These are phyloP conservation scores for Arthrinium phaeospermum DNA, from an alignment of 2,329 filamentous ascomycete species.

Conservation along the genomic window DNA sequence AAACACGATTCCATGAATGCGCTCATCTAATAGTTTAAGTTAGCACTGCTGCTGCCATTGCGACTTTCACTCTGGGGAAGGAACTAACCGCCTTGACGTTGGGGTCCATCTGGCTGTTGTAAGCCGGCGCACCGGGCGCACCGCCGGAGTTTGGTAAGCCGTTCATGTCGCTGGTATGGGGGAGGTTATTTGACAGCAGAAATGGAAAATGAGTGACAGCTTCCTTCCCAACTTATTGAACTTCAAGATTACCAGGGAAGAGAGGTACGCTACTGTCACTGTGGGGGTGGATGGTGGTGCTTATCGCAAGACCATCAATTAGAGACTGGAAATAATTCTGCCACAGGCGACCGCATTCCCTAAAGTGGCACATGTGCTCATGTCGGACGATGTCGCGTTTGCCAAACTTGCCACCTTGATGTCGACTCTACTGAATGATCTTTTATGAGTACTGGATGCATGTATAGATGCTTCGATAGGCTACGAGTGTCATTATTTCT, in stretches of 20 bases:
- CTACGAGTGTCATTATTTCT: neutral
- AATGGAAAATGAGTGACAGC: neutral
- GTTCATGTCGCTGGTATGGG: slow-evolving; percentile 32
- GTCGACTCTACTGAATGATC: neutral
- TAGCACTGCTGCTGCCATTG: neutral
- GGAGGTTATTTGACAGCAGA: neutral
- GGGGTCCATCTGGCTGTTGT: slow-evolving; percentile 52
- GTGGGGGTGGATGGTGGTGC: neutral
- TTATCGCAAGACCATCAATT: neutral
- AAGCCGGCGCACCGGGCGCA: slow-evolving; percentile 26
- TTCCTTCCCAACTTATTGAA: neutral
- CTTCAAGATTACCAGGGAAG: neutral
- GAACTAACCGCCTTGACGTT: slow-evolving; percentile 54
- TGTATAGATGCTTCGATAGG: neutral
- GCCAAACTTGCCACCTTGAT: neutral
- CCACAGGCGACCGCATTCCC: neutral
- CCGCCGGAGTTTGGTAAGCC: slow-evolving; percentile 34
- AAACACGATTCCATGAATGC: slow-evolving; percentile 89
- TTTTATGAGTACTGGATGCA: neutral
- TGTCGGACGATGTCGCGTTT: neutral
- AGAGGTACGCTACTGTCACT: slow-evolving; percentile 5
- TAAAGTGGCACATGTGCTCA: neutral
- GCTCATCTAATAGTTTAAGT: slow-evolving; percentile 67
- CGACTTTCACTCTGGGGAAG: slow-evolving; percentile 27
- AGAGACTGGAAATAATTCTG: slow-evolving; percentile 12